phyloP scores from a whole-genome alignment of 768 basidiomycete species.

The Cystobasidium onofrii region DNA sequence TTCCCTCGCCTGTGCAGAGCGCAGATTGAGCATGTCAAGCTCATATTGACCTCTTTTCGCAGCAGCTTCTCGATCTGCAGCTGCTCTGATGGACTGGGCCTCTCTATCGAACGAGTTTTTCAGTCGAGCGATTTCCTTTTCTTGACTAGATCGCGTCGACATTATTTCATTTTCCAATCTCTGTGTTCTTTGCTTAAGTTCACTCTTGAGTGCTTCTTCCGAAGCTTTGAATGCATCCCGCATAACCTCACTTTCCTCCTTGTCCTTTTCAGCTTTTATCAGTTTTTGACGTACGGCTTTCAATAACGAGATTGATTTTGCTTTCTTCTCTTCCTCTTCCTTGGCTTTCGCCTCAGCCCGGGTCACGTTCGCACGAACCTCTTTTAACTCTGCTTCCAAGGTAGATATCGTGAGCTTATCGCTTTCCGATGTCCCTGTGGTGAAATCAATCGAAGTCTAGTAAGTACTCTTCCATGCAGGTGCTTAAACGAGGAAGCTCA shows the following conservation, averaged over 20 bases:
- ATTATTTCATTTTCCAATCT: conserved; percentile 22
- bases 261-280: conserved; percentile 86
- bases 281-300: conserved; percentile 94
- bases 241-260: conserved; percentile 48
- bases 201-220: neutral
- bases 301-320: conserved; percentile 80
- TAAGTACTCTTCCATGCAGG: neutral
- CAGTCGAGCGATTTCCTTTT: conserved; percentile 49
- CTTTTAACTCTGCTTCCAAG: conserved; percentile 11
- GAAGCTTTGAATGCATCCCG: conserved; percentile 28
- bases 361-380: conserved; percentile 40
- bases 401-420: neutral
- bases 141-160: conserved; percentile 34
- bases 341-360: conserved; percentile 56
- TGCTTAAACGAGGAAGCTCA: neutral
- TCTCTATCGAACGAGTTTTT: conserved; percentile 43
- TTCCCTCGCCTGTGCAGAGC: conserved; percentile 66
- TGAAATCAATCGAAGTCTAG: neutral
- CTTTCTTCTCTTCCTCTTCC: conserved; percentile 95
- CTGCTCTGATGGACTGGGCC: conserved; percentile 38
- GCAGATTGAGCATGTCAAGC: conserved; percentile 62
- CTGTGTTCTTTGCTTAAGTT: neutral
- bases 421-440: neutral
- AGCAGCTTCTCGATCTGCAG: conserved; percentile 63
- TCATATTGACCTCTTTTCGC: conserved; percentile 65